Base-by-base conservation (phyloP, 179 eudicot species). In the Sideroxylon spinosum region DNA sequence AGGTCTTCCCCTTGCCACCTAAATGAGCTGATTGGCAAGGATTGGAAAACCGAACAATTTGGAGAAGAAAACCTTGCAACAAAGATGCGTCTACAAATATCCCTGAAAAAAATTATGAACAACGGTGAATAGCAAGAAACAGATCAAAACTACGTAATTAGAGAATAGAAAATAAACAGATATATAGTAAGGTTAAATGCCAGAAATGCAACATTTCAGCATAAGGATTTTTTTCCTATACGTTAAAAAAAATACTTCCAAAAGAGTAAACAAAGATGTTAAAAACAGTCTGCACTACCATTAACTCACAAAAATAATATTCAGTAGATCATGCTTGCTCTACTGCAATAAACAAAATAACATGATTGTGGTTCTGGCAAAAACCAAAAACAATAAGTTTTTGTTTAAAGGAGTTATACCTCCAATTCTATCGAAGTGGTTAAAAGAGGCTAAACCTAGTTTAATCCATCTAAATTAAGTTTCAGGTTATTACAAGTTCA, bases 1-100 rank as follows among this genome's bases (percentile, higher is more conserved):
- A 71, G 74, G 32, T 76, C 85, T 78, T 82, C 81, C 22, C 73
- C 83, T 87, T 82, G 81, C 89, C 90, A 95, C 62, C 81, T 84
- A 82, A 91, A 88, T 72, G 84, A 62, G 79, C 92, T 84, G 74
- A 91, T 75, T 29, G 99, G 98, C 65, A 85, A 80, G 73, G 87
- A 91, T 44, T 83, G 84, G 73, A 79, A 73, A 77, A 85, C 83
- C 70, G 97, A 86, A 79, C 85, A 85, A 81, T 79, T 82, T 68
- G 98, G 87, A 73, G 91, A 88, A 78, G 97, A 93, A 86, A 93
- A 92, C 56, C 81, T 85, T 59, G 98, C 87, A 63, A 93, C 37
- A 71, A 92, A 80, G 70, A 84, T 83, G 79, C 91, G 92, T 62
- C 83, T 89, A 52, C 75, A 62, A 70, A 95, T 84, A 81, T 95